phyloP scores from a whole-genome alignment of 2,329 filamentous ascomycete genomes.

The Sporothrix inflata region DNA sequence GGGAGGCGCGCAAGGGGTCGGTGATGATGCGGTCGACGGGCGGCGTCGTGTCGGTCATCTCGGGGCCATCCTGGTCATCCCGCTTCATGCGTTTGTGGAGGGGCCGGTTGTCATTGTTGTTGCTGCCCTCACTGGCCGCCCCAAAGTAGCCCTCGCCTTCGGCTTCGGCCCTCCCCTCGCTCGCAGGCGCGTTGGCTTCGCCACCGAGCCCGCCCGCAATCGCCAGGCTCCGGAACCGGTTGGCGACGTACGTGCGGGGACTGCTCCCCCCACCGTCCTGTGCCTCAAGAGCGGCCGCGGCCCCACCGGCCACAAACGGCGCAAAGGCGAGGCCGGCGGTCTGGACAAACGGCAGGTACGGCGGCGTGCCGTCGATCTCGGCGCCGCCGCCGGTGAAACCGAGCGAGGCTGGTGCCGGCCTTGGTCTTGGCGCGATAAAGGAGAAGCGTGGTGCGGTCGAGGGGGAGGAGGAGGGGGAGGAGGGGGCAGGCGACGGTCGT shows the following conservation, averaged over 20 bases:
- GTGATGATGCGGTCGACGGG: conserved; percentile 40
- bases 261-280: conserved; percentile 52
- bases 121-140: too few relatives aligned
- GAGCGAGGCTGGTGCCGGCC: background rate
- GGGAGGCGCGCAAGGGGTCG: conserved; percentile 60
- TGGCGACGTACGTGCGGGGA: conserved; percentile 56
- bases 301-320: background rate
- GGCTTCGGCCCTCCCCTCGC: background rate
- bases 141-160: background rate
- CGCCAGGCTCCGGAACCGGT: conserved; percentile 56
- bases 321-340: background rate
- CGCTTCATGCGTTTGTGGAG: conserved; percentile 29
- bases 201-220: conserved; percentile 40
- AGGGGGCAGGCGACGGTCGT: background rate
- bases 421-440: background rate
- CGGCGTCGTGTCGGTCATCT: conserved; percentile 38
- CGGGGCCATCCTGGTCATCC: background rate
- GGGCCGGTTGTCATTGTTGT: background rate
- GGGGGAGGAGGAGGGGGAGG: background rate
- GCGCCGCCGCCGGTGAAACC: background rate
- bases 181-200: background rate
- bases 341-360: background rate
- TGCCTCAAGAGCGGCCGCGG: background rate
- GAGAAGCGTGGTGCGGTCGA: conserved; percentile 5
- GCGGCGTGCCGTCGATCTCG: background rate